phyloP scores from a whole-genome alignment of 2,329 filamentous ascomycete species.

The Annulohypoxylon truncatum region DNA sequence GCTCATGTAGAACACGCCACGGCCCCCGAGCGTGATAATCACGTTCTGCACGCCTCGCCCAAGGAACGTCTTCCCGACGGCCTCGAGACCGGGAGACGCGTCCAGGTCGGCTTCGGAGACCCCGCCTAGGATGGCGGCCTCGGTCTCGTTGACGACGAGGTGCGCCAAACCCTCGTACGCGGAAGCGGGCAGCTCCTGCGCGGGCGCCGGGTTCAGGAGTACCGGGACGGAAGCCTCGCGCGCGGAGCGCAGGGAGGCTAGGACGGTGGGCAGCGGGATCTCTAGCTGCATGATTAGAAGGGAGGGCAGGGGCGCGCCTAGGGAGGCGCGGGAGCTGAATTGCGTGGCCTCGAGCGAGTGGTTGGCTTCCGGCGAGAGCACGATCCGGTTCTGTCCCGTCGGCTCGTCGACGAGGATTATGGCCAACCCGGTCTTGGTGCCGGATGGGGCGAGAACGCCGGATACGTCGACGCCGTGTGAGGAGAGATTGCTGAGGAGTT shows the following conservation, averaged over 20 bases:
- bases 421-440: slow-evolving; percentile 73
- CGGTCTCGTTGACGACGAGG: slow-evolving; percentile 90
- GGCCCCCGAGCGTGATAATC: slow-evolving; percentile 84
- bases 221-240: slow-evolving; percentile 66
- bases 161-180: slow-evolving; percentile 78
- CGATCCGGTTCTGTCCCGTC: slow-evolving; percentile 80
- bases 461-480: slow-evolving; percentile 71
- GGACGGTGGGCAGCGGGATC: slow-evolving; percentile 73
- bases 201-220: slow-evolving; percentile 88
- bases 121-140: slow-evolving; percentile 79
- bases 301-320: slow-evolving; percentile 59
- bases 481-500: slow-evolving; percentile 68
- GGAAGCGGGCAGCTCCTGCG: slow-evolving; percentile 72
- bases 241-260: slow-evolving; percentile 68
- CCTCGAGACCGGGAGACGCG: slow-evolving; percentile 56
- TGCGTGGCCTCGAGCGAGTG: slow-evolving; percentile 56
- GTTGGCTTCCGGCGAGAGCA: slow-evolving; percentile 79
- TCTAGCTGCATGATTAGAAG: slow-evolving; percentile 83
- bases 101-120: slow-evolving; percentile 63
- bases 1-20: slow-evolving; percentile 77
- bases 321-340: slow-evolving; percentile 50
- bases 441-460: slow-evolving; percentile 58
- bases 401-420: slow-evolving; percentile 80
- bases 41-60: slow-evolving; percentile 77
- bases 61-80: slow-evolving; percentile 71